Evolutionary conservation across 2,329 filamentous ascomycete species (phyloP).

Genomic region (Trichoderma koningiopsis): DNA sequence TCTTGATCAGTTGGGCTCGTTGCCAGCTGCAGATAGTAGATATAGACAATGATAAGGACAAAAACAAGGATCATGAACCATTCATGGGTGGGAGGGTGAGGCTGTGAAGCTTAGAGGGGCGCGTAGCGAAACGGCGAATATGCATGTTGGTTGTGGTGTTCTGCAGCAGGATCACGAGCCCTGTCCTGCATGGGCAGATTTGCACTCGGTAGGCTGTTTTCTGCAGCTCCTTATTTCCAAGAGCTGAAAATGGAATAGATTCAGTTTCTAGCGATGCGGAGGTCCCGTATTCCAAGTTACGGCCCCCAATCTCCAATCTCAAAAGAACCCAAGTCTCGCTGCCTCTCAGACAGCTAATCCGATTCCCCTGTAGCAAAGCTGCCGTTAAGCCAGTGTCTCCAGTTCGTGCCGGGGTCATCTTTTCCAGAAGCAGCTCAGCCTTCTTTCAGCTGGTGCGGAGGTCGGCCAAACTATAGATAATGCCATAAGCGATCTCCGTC

Average conservation of each 20-base stretch:
- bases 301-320: background rate
- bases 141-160: constrained; percentile 16
- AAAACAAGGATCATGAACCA: background rate
- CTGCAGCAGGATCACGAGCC: background rate
- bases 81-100: background rate
- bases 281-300: background rate
- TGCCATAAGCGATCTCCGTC: background rate
- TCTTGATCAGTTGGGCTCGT: background rate
- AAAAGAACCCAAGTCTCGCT: background rate
- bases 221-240: background rate
- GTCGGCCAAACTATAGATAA: background rate
- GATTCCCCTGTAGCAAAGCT: background rate
- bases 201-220: background rate
- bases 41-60: background rate
- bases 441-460: background rate
- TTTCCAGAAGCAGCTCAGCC: background rate
- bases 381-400: background rate
- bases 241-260: constrained; percentile 1
- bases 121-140: constrained; percentile 9
- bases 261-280: background rate
- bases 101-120: constrained; percentile 6
- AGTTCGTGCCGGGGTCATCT: background rate
- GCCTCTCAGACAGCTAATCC: background rate
- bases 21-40: background rate
- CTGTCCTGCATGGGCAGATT: constrained; percentile 10